These are phyloP conservation scores for Ilyonectria mors-panacis DNA, from an alignment of 2,329 filamentous ascomycete species.

Conservation along the genomic window DNA sequence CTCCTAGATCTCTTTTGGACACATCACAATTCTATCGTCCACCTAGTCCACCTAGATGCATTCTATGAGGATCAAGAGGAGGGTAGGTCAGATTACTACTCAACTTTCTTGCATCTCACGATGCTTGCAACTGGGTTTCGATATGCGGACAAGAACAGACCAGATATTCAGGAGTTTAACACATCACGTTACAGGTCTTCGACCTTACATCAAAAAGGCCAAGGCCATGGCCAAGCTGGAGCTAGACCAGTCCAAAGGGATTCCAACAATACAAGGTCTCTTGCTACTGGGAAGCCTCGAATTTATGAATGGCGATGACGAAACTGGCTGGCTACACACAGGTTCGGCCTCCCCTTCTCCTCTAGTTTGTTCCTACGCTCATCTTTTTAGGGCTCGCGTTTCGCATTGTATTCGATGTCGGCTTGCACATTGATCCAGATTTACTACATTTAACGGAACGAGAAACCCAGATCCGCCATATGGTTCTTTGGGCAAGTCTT, in stretches of 20 bases:
- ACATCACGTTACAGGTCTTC: neutral
- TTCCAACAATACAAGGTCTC: slow-evolving; percentile 4
- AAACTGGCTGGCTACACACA: slow-evolving; percentile 4
- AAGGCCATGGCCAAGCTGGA: slow-evolving; percentile 7
- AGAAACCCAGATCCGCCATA: neutral
- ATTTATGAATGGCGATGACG: neutral
- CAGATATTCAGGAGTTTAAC: neutral
- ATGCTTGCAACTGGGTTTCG: neutral
- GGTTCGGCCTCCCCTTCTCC: neutral
- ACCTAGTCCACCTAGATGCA: neutral
- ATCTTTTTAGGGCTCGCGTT: neutral
- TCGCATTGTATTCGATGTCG: slow-evolving; percentile 4
- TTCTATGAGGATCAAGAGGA: slow-evolving; percentile 8
- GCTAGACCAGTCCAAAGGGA: neutral
- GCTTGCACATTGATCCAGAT: neutral
- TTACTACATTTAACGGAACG: neutral
- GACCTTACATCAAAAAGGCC: neutral
- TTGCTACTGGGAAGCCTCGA: slow-evolving; percentile 9
- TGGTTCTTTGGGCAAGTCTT: slow-evolving; percentile 3
- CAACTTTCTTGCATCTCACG: neutral
- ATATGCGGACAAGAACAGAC: neutral
- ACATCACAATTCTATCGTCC: neutral
- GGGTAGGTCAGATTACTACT: neutral
- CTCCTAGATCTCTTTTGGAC: neutral
- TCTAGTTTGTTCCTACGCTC: neutral